Conservation (phyloP, 2,329 filamentous ascomycete species). For the Colletotrichum musicola region DNA sequence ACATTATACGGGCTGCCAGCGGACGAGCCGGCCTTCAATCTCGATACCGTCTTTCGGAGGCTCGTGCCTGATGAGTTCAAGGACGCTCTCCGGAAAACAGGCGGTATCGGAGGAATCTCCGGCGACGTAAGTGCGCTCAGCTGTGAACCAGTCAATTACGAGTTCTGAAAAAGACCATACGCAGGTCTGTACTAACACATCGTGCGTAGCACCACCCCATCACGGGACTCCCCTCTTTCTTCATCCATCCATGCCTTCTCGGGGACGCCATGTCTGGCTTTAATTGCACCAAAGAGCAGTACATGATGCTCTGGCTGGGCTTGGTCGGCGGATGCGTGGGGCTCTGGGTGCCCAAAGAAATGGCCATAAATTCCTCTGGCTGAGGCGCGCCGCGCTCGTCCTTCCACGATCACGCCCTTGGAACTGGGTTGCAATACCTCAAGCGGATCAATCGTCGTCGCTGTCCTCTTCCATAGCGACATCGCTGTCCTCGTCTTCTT, state of each 20-base stretch:
- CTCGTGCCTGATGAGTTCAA: slow-evolving; percentile 78
- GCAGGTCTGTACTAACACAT: slow-evolving; percentile 43
- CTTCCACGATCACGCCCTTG: slow-evolving; percentile 24
- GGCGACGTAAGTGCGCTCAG: slow-evolving; percentile 73
- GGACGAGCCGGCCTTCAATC: slow-evolving; percentile 68
- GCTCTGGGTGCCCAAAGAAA: slow-evolving; percentile 79
- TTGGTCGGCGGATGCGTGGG: slow-evolving; percentile 85
- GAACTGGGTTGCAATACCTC: slow-evolving; percentile 9
- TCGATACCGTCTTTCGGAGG: slow-evolving; percentile 78
- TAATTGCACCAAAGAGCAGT: slow-evolving; percentile 72
- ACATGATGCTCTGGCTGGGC: slow-evolving; percentile 92
- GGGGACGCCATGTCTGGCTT: slow-evolving; percentile 82
- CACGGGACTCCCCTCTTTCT: slow-evolving; percentile 83
- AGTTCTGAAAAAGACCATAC: slow-evolving; percentile 43
- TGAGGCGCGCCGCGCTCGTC: slow-evolving; percentile 20
- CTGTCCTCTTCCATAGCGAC: slow-evolving; percentile 79
- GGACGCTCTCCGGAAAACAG: slow-evolving; percentile 68
- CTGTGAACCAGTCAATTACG: slow-evolving; percentile 49
- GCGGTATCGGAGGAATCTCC: slow-evolving; percentile 80
- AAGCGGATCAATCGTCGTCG: slow-evolving; percentile 72
- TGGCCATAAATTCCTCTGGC: slow-evolving; percentile 58
- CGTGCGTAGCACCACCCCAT: slow-evolving; percentile 81
- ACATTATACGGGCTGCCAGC: slow-evolving; percentile 69
- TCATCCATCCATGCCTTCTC: slow-evolving; percentile 92
- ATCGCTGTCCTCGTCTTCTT: slow-evolving; percentile 77